A percentile compares a stretch with the other conserved stretches of the same genome.
Evolutionary conservation across 495 filamentous ascomycete genomes (phyloP).

Genomic region (Hypoxylon lienhwacheense): DNA sequence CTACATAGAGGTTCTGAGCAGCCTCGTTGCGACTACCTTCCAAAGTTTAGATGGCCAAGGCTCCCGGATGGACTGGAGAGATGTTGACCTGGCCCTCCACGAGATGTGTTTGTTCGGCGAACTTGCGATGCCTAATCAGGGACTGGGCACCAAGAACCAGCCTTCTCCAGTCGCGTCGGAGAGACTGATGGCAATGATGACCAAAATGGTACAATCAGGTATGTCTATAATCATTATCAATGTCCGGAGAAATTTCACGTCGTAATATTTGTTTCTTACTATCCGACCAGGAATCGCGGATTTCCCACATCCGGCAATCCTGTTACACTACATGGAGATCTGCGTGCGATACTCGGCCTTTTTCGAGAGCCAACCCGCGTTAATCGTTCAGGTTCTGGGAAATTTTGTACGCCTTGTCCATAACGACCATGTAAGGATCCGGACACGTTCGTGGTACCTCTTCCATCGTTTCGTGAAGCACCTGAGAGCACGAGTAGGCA

Average conservation of each 20-base stretch:
- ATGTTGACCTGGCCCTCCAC: conserved; percentile 91
- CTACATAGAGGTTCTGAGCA: conserved; percentile 81
- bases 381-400: conserved; percentile 84
- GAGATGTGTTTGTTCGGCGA: conserved; percentile 98
- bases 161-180: conserved; percentile 74
- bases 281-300: conserved; percentile 68
- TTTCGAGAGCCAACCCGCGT: conserved; percentile 77
- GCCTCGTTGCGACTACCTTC: conserved; percentile 82
- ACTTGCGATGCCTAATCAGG: conserved; percentile 78
- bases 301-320: conserved; percentile 86
- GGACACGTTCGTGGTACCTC: conserved; percentile 92
- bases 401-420: conserved; percentile 89
- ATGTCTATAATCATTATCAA: conserved; percentile 41
- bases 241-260: too few relatives aligned
- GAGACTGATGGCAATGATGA: conserved; percentile 85
- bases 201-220: conserved; percentile 91
- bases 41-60: conserved; percentile 69
- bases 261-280: conserved; percentile 1
- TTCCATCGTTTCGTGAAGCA: conserved; percentile 93
- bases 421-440: conserved; percentile 79
- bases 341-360: conserved; percentile 92
- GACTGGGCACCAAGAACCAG: conserved; percentile 77
- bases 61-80: conserved; percentile 84
- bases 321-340: conserved; percentile 97
- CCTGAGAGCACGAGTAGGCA: conserved; percentile 76